Evolutionary conservation across 208 protist genomes (phyloP), one percentile per base, ranked within the genome.

Genomic region (Strigomonas galati): DNA sequence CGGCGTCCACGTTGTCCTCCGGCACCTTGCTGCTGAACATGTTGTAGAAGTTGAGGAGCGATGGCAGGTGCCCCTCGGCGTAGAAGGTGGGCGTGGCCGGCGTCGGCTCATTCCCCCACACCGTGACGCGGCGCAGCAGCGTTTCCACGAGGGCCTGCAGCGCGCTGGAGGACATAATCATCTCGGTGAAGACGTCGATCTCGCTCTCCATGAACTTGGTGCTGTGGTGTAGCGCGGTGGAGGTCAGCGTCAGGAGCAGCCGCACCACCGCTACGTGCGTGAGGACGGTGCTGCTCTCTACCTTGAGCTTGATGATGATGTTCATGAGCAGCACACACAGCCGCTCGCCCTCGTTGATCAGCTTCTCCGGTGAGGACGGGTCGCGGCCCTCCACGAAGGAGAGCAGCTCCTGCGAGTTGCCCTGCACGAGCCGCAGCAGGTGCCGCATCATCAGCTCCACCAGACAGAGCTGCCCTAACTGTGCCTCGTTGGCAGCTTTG

Each of bases 141-240:
- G 62, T 54, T 15, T 26, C 27, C 12, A 95, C 30, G 52, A 88
- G 78, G 7, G 60, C 23, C 2, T 54, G 4, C 14, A 95, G 72
- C 15, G 63, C 44, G 1, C 71, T 61, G 21, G 66, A 87, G 4
- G 72, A 71, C 70, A 95, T 71, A 21, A 92, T 85, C 53, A 86
- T 71, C 59, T 91, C 84, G 51, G 81, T 90, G 60, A 92, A 95
- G 21, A 89, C 48, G 65, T 95, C 89, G 52, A 87, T 82, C n/a
- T 63, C 46, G 14, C 64, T 67, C 60, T 89, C 74, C 26, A 71
- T 48, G 21, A 81, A 79, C 17, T 66, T 61, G 10, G 78, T 87
- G 54, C 55, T 71, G 76, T 95, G 89, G 52, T 92, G 85, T 54
- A 95, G 75, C 21, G 85, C 80, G 43, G 85, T 82, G 23, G 85